Percentiles rank a stretch among this genome's conserved stretches.
These are phyloP conservation scores for Dactylorhiza incarnata DNA, from an alignment of 106 monocot species.

Conservation along the genomic window DNA sequence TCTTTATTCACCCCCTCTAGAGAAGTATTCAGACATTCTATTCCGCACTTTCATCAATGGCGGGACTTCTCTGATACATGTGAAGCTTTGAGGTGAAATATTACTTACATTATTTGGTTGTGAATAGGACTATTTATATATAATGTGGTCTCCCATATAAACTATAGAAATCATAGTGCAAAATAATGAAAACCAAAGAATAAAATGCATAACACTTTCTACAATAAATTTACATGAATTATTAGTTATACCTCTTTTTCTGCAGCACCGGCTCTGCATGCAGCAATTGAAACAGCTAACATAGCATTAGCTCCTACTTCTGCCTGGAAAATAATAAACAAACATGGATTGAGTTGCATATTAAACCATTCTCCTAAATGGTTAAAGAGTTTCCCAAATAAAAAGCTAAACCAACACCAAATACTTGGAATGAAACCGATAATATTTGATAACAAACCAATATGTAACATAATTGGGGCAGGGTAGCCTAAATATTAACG, in stretches of 20 bases:
- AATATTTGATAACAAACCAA: too few species aligned
- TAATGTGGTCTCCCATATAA: too few species aligned
- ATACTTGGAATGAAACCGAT: neutral
- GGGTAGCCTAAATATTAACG: neutral
- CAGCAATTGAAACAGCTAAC: constrained; percentile 95
- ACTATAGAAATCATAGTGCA: neutral
- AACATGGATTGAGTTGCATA: neutral
- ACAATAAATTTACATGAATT: neutral
- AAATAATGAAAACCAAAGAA: neutral
- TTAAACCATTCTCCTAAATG: neutral
- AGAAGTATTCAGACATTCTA: too few species aligned
- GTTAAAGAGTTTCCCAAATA: neutral
- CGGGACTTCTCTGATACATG: too few species aligned
- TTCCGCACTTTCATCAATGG: too few species aligned
- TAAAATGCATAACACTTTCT: too few species aligned
- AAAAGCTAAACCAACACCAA: neutral
- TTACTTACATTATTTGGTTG: too few species aligned
- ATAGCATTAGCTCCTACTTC: constrained; percentile 94
- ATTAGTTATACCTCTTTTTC: constrained; percentile 67
- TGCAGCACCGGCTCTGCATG: constrained; percentile 98
- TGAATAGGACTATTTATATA: too few species aligned
- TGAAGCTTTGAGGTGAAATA: too few species aligned
- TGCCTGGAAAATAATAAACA: constrained; percentile 31
- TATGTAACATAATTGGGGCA: too few species aligned
- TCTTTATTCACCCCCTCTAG: too few species aligned